Base-by-base conservation (phyloP, 2,329 filamentous ascomycete genomes). In the Xylariaceae sp. region DNA sequence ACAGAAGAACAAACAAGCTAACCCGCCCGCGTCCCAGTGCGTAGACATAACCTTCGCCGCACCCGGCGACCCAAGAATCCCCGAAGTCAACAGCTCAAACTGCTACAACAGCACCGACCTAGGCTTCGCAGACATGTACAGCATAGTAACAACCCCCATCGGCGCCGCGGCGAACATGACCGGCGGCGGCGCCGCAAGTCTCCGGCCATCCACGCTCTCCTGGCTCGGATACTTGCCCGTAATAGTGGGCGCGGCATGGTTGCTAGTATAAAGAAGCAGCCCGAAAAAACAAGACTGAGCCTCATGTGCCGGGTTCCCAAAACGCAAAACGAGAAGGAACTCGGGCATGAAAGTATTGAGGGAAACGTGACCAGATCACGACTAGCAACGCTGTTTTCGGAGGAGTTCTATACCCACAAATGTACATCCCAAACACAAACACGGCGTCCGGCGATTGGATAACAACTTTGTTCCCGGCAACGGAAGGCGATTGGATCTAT, bases 1-100 rank as follows among this genome's bases (percentile, higher is more conserved):
- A 47, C 13, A 26, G 2, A 13, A n/a, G 45, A 22, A n/a, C 6
- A 43, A 26, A 3, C 40, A 21, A 22, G 29, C 55, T 58, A 54
- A 59, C 42, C 15, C 42, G 5, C 1, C 13, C 5, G n/a, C 16
- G 0, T 26, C 7, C 2, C 19, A 96, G 90, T 97, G 94, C 68
- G 92, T 95, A 63, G 92, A 97, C 68, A 95, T 97, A 65, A 92
- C 87, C 44, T 95, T 97, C 64, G 89, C 86, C 45, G 88, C 91
- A 1, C 88, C 88, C 21, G 75, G 83, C 64, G 87, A 95, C 67
- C 59, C 72, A 37, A 74, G 73, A 43, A 84, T 95, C 47, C 76
- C 76, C 52, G 76, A 86, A 61, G 88, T 96, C 61, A 95, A 88
- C 68, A 76, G 79, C 55, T 79, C 83, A 13, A 96, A 96, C 73